These are phyloP conservation scores for Cyanidiococcus yangmingshanensis DNA, from an alignment of 23 red algal genomes.

Conservation along the genomic window DNA sequence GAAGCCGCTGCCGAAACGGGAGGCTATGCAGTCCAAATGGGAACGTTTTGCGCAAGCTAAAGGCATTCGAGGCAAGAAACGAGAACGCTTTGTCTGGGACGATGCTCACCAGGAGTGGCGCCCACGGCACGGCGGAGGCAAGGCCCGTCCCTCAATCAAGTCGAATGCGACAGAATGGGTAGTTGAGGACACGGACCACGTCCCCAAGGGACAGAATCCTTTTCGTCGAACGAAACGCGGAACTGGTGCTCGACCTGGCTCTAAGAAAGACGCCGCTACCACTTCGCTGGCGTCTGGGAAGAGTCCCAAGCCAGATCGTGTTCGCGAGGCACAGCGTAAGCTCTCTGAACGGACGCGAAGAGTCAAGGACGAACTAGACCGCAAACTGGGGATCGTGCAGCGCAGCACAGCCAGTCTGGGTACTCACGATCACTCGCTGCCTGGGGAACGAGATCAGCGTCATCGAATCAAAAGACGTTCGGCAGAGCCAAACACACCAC, in stretches of 20 bases:
- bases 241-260: not conserved
- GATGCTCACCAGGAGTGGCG: constrained; percentile 44
- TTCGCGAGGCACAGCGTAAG: not conserved
- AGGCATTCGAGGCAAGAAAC: constrained; percentile 65
- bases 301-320: not conserved
- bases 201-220: not conserved
- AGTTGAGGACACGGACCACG: not conserved
- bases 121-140: constrained; percentile 45
- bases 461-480: constrained; percentile 12
- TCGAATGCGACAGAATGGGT: not conserved
- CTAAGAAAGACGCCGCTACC: not conserved
- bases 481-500: not conserved
- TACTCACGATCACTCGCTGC: constrained; percentile 39
- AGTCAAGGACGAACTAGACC: constrained; percentile 31
- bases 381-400: constrained; percentile 33
- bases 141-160: constrained; percentile 1
- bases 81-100: constrained; percentile 76
- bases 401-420: constrained; percentile 53
- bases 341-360: not conserved
- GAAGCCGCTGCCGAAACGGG: constrained; percentile 58
- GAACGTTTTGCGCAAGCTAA: constrained; percentile 68
- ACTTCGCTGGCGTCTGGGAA: not conserved
- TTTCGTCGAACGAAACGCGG: not conserved
- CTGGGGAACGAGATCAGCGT: constrained; percentile 33
- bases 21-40: constrained; percentile 58